Percentiles rank a stretch among this genome's conserved stretches.
Evolutionary conservation across 2,329 filamentous ascomycete genomes (phyloP).

Genomic region (Dactylonectria estremocensis): DNA sequence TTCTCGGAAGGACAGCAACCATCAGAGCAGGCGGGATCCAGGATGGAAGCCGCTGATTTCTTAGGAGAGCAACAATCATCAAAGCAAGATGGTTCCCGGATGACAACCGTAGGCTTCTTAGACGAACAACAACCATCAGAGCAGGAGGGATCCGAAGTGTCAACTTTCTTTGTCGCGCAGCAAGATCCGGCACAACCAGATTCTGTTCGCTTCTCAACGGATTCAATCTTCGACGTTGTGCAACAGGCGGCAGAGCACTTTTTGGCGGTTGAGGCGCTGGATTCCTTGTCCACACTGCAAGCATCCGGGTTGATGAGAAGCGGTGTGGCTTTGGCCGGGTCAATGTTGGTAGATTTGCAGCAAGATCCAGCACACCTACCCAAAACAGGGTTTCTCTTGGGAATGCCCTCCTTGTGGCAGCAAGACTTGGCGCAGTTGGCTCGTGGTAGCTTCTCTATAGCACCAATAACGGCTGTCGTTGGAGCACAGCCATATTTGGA

Average conservation of each 20-base stretch:
- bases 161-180: not conserved
- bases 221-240: not conserved
- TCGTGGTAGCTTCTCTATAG: not conserved
- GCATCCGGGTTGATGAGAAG: slow-evolving; percentile 11
- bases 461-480: not conserved
- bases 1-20: too few relatives aligned
- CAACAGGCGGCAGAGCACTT: not conserved
- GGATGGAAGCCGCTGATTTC: too few relatives aligned
- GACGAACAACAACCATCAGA: not conserved
- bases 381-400: not conserved
- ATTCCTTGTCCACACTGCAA: slow-evolving; percentile 24
- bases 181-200: not conserved
- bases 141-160: slow-evolving; percentile 4
- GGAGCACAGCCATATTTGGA: slow-evolving; percentile 17
- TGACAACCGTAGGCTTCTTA: too few relatives aligned
- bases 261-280: not conserved
- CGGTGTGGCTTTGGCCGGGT: not conserved
- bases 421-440: slow-evolving; percentile 8
- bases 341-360: slow-evolving; percentile 18
- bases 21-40: slow-evolving; percentile 9
- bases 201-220: not conserved
- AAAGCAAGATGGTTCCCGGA: too few relatives aligned
- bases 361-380: slow-evolving; percentile 20
- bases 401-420: not conserved
- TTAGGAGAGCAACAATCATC: too few relatives aligned